Percentiles rank a stretch among this genome's conserved stretches.
Conservation (phyloP, 768 basidiomycete species). For the Rhodotorula graminis region DNA sequence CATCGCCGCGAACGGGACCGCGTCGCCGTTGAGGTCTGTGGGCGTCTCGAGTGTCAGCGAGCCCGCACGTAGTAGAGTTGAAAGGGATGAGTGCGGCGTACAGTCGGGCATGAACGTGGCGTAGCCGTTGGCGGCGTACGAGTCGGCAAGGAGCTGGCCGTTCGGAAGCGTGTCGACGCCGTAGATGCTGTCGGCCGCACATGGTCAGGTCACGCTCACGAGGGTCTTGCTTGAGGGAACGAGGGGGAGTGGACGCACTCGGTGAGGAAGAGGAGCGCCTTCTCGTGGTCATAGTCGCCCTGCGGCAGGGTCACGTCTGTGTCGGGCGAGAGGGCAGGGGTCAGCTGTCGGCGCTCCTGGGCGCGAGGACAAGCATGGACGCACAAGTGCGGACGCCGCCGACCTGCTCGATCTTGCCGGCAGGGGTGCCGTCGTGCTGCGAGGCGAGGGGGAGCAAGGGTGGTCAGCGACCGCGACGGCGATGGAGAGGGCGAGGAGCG, state of each 20-base stretch:
- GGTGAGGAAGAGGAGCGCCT: conserved; percentile 56
- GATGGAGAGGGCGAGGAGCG: neutral
- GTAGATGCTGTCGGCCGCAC: conserved; percentile 25
- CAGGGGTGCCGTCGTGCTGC: conserved; percentile 36
- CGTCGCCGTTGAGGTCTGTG: conserved; percentile 47
- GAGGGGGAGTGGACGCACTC: conserved; percentile 42
- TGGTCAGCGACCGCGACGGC: neutral
- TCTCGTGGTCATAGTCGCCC: conserved; percentile 52
- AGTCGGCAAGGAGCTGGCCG: conserved; percentile 40
- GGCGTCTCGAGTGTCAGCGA: neutral
- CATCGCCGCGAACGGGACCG: conserved; percentile 43
- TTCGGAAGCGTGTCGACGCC: conserved; percentile 29
- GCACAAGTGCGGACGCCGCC: conserved; percentile 52
- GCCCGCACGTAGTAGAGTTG: neutral
- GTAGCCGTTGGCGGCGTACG: conserved; percentile 40
- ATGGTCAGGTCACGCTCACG: too few relatives aligned
- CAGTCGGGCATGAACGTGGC: conserved; percentile 37
- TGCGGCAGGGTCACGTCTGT: conserved; percentile 55
- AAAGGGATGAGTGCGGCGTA: neutral
- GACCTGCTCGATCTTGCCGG: conserved; percentile 53
- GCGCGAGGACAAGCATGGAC: neutral
- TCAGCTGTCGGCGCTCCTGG: too few relatives aligned
- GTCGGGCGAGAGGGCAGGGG: too few relatives aligned
- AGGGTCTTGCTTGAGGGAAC: too few relatives aligned
- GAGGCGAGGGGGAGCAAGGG: neutral